Evolutionary conservation across 495 filamentous ascomycete species (phyloP).

Genomic region (Aspergillus sclerotioniger): DNA sequence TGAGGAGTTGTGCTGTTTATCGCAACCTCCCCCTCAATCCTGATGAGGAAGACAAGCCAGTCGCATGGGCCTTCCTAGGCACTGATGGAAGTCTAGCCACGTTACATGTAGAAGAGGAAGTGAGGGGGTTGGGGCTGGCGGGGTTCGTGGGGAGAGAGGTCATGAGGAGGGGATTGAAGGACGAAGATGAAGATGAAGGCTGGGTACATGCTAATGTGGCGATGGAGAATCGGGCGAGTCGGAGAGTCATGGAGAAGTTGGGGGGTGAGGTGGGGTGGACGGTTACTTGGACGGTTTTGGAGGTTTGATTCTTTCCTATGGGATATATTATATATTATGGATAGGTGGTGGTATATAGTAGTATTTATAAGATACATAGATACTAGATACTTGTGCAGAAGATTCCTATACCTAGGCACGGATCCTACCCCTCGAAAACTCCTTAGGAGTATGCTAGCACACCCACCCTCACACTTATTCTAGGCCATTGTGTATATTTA

Average conservation of each 20-base stretch:
- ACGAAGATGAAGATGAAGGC: background rate
- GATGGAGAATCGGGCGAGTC: constrained; percentile 43
- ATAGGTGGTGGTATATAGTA: background rate
- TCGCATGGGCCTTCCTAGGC: constrained; percentile 46
- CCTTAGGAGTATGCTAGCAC: too few species aligned
- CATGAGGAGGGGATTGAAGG: constrained; percentile 30
- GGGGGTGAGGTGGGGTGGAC: constrained; percentile 39
- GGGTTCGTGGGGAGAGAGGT: constrained; percentile 35
- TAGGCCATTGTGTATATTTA: too few species aligned
- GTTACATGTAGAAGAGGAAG: constrained; percentile 48
- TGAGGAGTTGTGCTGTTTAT: constrained; percentile 38
- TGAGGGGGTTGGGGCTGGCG: constrained; percentile 47
- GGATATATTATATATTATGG: background rate
- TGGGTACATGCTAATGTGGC: constrained; percentile 51
- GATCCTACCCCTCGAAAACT: too few species aligned
- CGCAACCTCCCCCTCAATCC: constrained; percentile 6
- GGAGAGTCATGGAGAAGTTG: constrained; percentile 50
- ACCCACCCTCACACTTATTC: too few species aligned
- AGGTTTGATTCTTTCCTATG: constrained; percentile 17
- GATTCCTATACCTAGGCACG: too few species aligned
- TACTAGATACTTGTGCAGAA: too few species aligned
- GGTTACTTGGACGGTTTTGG: constrained; percentile 43
- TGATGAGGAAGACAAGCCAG: constrained; percentile 16
- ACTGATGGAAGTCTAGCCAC: constrained; percentile 47
- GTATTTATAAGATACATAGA: too few species aligned